Evolutionary conservation across 2,329 filamentous ascomycete species (phyloP).

Genomic region (Piedraia hortae): DNA sequence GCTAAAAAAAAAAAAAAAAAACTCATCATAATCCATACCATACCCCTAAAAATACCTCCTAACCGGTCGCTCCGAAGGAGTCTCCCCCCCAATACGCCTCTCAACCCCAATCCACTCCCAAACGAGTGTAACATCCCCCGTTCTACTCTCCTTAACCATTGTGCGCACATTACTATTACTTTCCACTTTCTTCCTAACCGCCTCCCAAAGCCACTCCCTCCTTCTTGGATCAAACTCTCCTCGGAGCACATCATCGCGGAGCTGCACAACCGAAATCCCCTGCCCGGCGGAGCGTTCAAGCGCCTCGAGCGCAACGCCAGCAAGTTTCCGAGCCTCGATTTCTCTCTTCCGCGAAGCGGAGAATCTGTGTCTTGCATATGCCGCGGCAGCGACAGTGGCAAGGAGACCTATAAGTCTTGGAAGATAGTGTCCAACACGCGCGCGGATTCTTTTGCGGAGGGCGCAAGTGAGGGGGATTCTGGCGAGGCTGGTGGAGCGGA

Average conservation of each 20-base stretch:
- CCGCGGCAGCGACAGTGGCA: slow-evolving; percentile 18
- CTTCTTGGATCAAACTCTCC: slow-evolving; percentile 50
- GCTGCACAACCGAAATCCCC: slow-evolving; percentile 64
- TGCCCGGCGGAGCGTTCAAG: slow-evolving; percentile 59
- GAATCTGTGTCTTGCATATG: slow-evolving; percentile 38
- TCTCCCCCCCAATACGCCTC: slow-evolving; percentile 10
- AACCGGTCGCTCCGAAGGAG: slow-evolving; percentile 4
- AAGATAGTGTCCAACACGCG: slow-evolving; percentile 67
- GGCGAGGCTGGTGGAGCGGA: slow-evolving; percentile 76
- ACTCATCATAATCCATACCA: slow-evolving; percentile 19
- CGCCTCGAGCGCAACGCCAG: slow-evolving; percentile 58
- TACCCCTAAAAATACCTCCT: no score
- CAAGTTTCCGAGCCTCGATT: slow-evolving; percentile 52
- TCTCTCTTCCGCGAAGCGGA: slow-evolving; percentile 35
- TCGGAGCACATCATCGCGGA: slow-evolving; percentile 72
- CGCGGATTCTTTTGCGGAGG: slow-evolving; percentile 48
- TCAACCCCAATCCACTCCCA: slow-evolving; percentile 44
- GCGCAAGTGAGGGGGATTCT: slow-evolving; percentile 65
- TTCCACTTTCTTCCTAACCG: slow-evolving; percentile 64
- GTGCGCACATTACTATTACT: slow-evolving; percentile 75
- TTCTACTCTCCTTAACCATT: slow-evolving; percentile 36
- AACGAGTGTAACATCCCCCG: slow-evolving; percentile 28
- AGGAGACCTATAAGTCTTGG: slow-evolving; percentile 47
- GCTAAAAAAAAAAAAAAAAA: background rate
- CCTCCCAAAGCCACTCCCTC: slow-evolving; percentile 59